Percentiles rank a stretch among this genome's conserved stretches.
Evolutionary conservation across 169 alveolate genomes (phyloP).

Genomic region (Cryptosporidium viatorum): DNA sequence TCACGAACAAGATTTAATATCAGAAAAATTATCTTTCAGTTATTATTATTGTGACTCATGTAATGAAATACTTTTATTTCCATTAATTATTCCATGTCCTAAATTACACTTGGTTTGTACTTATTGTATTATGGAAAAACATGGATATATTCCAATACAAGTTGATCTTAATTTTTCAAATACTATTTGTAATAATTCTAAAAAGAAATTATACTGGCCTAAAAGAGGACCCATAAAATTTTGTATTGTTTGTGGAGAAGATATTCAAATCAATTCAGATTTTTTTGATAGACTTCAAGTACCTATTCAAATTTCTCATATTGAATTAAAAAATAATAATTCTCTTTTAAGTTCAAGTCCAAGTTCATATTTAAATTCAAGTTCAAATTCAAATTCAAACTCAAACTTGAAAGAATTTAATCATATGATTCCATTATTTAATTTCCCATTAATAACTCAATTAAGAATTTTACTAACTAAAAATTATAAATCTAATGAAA

Average conservation of each 20-base stretch:
- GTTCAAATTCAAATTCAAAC: neutral
- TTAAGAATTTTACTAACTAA: neutral
- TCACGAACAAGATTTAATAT: neutral
- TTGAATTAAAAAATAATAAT: neutral
- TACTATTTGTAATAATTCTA: neutral
- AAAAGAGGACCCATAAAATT: constrained; percentile 28
- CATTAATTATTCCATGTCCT: constrained; percentile 57
- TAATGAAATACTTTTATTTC: constrained; percentile 7
- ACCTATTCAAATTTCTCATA: constrained; percentile 48
- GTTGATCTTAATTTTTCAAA: neutral
- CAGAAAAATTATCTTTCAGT: neutral
- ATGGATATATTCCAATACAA: constrained; percentile 36
- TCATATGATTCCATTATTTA: neutral
- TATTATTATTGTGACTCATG: constrained; percentile 58
- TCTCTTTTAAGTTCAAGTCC: neutral
- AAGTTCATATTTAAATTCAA: neutral
- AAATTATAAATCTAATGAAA: constrained; percentile 9
- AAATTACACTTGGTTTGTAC: constrained; percentile 45
- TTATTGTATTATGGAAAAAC: constrained; percentile 38
- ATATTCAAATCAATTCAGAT: constrained; percentile 38
- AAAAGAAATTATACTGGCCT: constrained; percentile 40
- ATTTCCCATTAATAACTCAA: constrained; percentile 12
- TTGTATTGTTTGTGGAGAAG: constrained; percentile 38
- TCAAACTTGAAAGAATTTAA: neutral
- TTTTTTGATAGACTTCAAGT: constrained; percentile 63